A percentile compares a stretch with the other conserved stretches of the same genome.
Conservation (phyloP, 2,329 filamentous ascomycete genomes). For the Cryoendolithus antarcticus region DNA sequence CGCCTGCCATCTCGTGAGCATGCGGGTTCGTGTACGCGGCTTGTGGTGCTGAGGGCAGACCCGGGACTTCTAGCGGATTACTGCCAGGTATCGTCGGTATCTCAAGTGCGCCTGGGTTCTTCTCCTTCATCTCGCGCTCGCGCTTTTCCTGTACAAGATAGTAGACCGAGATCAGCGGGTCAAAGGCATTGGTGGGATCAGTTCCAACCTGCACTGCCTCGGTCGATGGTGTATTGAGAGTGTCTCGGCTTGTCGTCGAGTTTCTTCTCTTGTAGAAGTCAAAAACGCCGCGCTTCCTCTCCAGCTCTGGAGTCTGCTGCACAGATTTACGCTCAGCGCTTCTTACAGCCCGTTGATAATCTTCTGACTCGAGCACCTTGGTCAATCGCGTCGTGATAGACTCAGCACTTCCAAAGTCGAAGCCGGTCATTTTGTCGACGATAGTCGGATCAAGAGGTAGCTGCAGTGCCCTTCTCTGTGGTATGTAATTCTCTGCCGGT, state of each 20-base stretch:
- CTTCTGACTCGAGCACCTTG: constrained; percentile 80
- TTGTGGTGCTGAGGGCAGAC: constrained; percentile 61
- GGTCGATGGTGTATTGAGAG: constrained; percentile 66
- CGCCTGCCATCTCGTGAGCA: constrained; percentile 77
- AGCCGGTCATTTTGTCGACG: constrained; percentile 89
- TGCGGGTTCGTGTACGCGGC: constrained; percentile 80
- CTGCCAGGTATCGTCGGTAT: constrained; percentile 47
- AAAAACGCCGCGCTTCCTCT: constrained; percentile 87
- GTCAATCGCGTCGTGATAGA: constrained; percentile 70
- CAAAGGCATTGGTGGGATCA: constrained; percentile 88
- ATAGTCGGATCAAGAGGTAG: constrained; percentile 73
- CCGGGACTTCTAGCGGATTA: constrained; percentile 51
- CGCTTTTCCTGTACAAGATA: constrained; percentile 93
- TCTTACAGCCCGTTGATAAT: constrained; percentile 78
- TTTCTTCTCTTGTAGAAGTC: constrained; percentile 95
- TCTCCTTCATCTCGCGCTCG: constrained; percentile 56
- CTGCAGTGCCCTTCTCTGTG: constrained; percentile 69
- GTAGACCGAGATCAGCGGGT: constrained; percentile 84
- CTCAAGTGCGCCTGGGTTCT: constrained; percentile 46
- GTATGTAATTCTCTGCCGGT: constrained; percentile 81
- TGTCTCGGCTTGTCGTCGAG: constrained; percentile 79
- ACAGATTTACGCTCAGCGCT: constrained; percentile 56
- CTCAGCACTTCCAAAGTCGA: constrained; percentile 86
- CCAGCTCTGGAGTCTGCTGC: constrained; percentile 45
- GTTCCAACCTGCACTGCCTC: constrained; percentile 72